Evolutionary conservation across 805 yeast genomes (phyloP), one percentile per base, ranked within the genome.

Genomic region (Starmerella ratchasimensis): DNA sequence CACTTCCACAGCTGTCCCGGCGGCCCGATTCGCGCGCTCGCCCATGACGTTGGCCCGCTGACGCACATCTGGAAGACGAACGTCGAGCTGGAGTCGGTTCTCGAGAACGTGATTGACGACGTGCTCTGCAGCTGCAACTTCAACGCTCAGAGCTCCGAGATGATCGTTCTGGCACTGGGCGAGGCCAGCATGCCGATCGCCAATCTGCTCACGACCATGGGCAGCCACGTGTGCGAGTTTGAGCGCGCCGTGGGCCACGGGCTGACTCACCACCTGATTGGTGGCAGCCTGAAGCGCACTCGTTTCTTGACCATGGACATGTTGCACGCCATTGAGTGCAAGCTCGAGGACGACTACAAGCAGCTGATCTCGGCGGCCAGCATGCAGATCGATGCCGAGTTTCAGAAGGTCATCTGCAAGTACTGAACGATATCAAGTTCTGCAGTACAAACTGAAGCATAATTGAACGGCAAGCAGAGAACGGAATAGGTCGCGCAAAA

Each of bases 31-130:
- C n/a, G 16, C 5, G 29, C 25, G 11, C 20, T 30, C 21, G 21
- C 35, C 4, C 37, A 25, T 13, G 43, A 46, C 28, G 6, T 42
- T 10, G 32, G 28, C 28, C 39, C 42, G 13, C 35, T 48, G 21
- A 8, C 28, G 7, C 22, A 32, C 21, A 26, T 48, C 18, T 44
- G 45, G 28, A 5, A 14, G 14, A n/a, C 29, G 21, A 33, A 20
- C 28, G 19, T 34, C 3, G 41, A 36, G 19, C 25, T 46, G 4
- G 43, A 42, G 18, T 24, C 25, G n/a, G 20, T 14, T 28, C 30
- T 48, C n/a, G 41, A 33, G n/a, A 27, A 29, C 5, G n/a, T 42
- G 13, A 38, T 37, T 6, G 50, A 46, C 15, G 50, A 43, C 24
- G 27, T 48, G 13, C 44, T 37, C 17, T 24, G 32, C 32, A 38